phyloP scores from a whole-genome alignment of 164 flowering plant species.

The Paratinospora sagittata region DNA sequence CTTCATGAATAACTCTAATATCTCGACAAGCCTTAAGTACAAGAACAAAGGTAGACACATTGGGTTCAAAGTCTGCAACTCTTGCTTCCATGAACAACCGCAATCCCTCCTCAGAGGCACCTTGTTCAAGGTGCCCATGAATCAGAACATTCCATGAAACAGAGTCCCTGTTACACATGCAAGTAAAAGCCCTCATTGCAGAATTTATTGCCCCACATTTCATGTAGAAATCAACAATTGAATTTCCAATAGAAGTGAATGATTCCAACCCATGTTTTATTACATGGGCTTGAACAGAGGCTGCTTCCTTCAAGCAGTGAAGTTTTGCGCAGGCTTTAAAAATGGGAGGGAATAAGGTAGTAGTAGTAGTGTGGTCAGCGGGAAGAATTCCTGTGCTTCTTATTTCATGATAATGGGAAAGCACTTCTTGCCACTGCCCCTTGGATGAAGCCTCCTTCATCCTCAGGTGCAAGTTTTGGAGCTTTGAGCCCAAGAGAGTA shows the following conservation, averaged over 20 bases:
- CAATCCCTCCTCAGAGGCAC: conserved; percentile 40
- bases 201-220: conserved; percentile 38
- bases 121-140: conserved; percentile 41
- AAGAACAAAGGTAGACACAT: conserved; percentile 57
- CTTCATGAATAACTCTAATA: conserved; percentile 25
- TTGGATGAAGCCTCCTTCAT: conserved; percentile 32
- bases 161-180: conserved; percentile 40
- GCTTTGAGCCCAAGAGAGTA: conserved; percentile 10
- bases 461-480: conserved; percentile 24
- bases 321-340: conserved; percentile 51
- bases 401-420: conserved; percentile 33
- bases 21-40: conserved; percentile 46
- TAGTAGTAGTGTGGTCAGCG: conserved; percentile 20
- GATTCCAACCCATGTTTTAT: conserved; percentile 54
- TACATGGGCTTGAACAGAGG: conserved; percentile 43
- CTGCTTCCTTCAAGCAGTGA: conserved; percentile 31
- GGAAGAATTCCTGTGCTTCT: conserved; percentile 27
- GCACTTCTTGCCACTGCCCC: conserved; percentile 47
- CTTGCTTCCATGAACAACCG: conserved; percentile 46
- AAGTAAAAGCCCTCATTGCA: conserved; percentile 37
- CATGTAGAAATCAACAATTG: conserved; percentile 54
- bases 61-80: conserved; percentile 51
- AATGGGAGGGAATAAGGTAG: conserved; percentile 37
- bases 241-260: conserved; percentile 52
- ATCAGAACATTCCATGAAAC: conserved; percentile 76